Evolutionary conservation across 352 stramenopile genomes (phyloP), one percentile per base, ranked within the genome.

Genomic region (Globisporangium cylindrosporum): DNA sequence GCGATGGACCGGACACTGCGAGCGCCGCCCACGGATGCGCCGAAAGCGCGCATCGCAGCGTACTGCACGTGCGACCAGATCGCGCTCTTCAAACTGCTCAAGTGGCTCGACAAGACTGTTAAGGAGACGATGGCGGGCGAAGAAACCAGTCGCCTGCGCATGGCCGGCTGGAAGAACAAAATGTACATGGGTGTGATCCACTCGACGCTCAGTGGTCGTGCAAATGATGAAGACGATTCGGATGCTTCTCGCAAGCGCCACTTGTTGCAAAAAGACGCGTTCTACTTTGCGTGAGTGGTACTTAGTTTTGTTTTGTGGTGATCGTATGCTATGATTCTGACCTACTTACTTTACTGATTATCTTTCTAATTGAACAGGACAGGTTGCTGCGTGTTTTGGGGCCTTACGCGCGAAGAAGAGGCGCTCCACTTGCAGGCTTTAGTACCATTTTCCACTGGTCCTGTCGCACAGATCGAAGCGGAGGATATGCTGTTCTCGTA

Each of bases 151-250:
- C 56, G 55, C 34, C 69, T 73, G 15, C 49, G 67, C 9, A 34
- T 71, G 9, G 15, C 46, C 4, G 73, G 73, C 18, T 93, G 84
- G 82, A 78, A 76, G 29, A 81, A 80, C 75, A 84, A 80, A 24
- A 90, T 93, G 78, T 86, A 89, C 74, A 76, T 89, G 73, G 82
- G 85, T 43, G 84, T 90, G n/a, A 61, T 91, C 29, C 83, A 93
- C 69, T 82, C 79, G 51, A 80, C 69, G 10, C 71, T 70, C 24
- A 38, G 9, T 36, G 22, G 10, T n/a, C 4, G 65, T 38, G 34
- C 34, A 64, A 63, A 58, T 12, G 56, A 48, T 0, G n/a, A 43
- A 15, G 54, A 63, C 6, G 25, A 49, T 43, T 69, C 67, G 64
- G n/a, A n/a, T 55, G 20, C 67, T 54, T 46, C 15, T 20, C 25